Percentiles rank a stretch among this genome's conserved stretches.
Evolutionary conservation across 169 alveolate species (phyloP).

Genomic region (Besnoitia besnoiti): DNA sequence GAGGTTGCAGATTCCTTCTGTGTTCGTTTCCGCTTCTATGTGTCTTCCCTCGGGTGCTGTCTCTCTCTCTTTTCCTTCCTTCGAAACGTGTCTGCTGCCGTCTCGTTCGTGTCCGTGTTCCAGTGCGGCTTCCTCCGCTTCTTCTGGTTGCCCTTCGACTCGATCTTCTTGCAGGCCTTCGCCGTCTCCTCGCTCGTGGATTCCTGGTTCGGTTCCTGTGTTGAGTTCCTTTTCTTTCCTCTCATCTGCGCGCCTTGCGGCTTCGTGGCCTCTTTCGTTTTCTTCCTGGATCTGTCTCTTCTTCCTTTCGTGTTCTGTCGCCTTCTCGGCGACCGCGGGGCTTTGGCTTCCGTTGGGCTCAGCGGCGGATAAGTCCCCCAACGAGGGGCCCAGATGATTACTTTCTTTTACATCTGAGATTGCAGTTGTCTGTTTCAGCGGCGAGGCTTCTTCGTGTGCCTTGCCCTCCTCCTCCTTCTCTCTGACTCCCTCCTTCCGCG

Average conservation of each 20-base stretch:
- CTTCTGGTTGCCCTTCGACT: not conserved
- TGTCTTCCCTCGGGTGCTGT: not conserved
- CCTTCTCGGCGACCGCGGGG: too few relatives aligned
- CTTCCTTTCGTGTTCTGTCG: too few relatives aligned
- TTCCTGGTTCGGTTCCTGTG: not conserved
- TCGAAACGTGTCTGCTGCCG: not conserved
- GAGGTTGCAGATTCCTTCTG: not conserved
- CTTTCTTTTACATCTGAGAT: too few relatives aligned
- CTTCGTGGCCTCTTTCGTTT: not conserved
- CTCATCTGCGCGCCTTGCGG: not conserved
- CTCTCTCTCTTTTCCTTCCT: not conserved
- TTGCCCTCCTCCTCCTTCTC: too few relatives aligned
- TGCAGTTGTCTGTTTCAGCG: too few relatives aligned
- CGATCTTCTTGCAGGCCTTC: not conserved
- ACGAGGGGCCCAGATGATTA: too few relatives aligned
- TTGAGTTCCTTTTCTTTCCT: not conserved
- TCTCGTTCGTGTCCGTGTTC: not conserved
- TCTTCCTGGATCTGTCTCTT: too few relatives aligned
- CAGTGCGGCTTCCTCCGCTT: too few relatives aligned
- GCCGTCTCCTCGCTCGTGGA: not conserved
- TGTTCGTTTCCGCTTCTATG: not conserved
- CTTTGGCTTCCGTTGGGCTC: too few relatives aligned
- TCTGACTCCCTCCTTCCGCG: too few relatives aligned
- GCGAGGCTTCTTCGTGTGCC: too few relatives aligned
- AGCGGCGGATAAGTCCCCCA: too few relatives aligned